Conservation (phyloP, 805 yeast genomes). For the Millerozyma acaciae region DNA sequence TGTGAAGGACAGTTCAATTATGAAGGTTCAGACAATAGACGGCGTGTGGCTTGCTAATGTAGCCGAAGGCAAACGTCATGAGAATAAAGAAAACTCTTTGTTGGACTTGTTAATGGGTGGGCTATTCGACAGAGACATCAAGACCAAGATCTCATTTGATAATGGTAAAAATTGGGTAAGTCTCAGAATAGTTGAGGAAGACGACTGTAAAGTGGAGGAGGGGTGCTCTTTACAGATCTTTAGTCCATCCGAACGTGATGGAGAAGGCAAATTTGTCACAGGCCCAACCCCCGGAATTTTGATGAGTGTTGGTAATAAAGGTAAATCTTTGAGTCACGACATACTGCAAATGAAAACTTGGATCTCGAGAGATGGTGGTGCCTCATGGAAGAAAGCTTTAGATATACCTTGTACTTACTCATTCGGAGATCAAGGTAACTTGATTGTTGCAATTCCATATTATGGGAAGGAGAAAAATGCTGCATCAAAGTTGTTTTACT, state of each 20-base stretch:
- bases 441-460: conserved; percentile 58
- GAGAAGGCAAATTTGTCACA: conserved; percentile 40
- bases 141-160: conserved; percentile 44
- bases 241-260: conserved; percentile 29
- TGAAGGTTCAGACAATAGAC: conserved; percentile 49
- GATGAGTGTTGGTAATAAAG: conserved; percentile 31
- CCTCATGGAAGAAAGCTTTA: conserved; percentile 58
- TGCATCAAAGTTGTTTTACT: conserved; percentile 41
- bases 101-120: conserved; percentile 23
- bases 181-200: conserved; percentile 44
- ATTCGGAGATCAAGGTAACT: conserved; percentile 77
- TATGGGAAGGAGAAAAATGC: conserved; percentile 21
- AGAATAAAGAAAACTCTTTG: conserved; percentile 18
- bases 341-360: conserved; percentile 38
- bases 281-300: conserved; percentile 54
- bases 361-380: conserved; percentile 73
- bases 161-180: conserved; percentile 53
- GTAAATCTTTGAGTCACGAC: conserved; percentile 17
- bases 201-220: conserved; percentile 35
- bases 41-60: conserved; percentile 59
- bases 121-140: conserved; percentile 11
- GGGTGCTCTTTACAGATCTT: conserved; percentile 48
- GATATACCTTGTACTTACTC: conserved; percentile 52
- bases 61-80: conserved; percentile 12
- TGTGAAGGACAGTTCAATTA: conserved; percentile 40